Percentiles rank a stretch among this genome's conserved stretches.
phyloP scores from a whole-genome alignment of 179 eudicot genomes.

The Heliamphora pulchella region DNA sequence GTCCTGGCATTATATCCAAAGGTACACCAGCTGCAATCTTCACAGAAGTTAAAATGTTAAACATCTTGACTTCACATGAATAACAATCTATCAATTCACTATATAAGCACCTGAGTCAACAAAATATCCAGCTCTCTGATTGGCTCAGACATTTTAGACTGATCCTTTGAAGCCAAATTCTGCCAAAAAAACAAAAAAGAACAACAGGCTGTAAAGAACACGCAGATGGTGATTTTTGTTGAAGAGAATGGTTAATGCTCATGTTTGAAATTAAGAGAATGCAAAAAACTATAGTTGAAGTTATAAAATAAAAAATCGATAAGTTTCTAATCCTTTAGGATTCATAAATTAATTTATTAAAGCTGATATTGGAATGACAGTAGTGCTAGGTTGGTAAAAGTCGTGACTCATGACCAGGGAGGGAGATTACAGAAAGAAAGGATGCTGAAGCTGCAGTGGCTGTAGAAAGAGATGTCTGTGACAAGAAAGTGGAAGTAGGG shows the following conservation, averaged over 20 bases:
- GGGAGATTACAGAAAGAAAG: not conserved
- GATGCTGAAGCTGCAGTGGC: not conserved
- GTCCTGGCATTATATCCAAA: slow-evolving; percentile 91
- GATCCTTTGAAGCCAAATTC: slow-evolving; percentile 83
- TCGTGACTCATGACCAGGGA: not conserved
- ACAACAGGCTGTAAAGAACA: not conserved
- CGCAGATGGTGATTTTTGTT: not conserved
- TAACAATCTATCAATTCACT: not conserved
- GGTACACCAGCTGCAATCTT: slow-evolving; percentile 86
- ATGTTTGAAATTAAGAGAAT: not conserved
- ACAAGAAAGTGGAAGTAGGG: not conserved
- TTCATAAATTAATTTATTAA: not conserved
- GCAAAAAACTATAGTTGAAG: not conserved
- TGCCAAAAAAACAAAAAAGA: slow-evolving; percentile 24
- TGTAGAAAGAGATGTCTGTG: not conserved
- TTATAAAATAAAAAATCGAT: not conserved
- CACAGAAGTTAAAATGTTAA: slow-evolving; percentile 17
- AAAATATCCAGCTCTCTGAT: slow-evolving; percentile 85
- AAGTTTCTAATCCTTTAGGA: not conserved
- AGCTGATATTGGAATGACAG: not conserved
- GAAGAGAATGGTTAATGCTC: not conserved
- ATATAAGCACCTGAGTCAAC: slow-evolving; percentile 65
- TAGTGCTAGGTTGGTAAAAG: not conserved
- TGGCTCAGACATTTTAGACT: slow-evolving; percentile 67
- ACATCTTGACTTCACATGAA: slow-evolving; percentile 1